phyloP scores from a whole-genome alignment of 78 protist species.

The Dictyostelium brefeldianum region DNA sequence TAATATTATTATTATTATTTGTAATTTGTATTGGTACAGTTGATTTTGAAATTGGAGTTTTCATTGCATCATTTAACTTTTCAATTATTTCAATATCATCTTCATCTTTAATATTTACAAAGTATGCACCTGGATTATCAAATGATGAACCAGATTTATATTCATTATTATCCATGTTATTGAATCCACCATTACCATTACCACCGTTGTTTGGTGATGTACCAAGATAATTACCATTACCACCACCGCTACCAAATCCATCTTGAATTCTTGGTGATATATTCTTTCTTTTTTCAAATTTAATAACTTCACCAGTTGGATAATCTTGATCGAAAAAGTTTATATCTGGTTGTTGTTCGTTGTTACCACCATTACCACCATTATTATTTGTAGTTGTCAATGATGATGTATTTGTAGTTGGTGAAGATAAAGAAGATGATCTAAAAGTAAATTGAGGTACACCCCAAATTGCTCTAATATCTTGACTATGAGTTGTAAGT shows the following conservation, averaged over 20 bases:
- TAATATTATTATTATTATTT: not conserved
- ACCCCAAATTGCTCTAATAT: conserved; percentile 73
- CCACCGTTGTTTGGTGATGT: not conserved
- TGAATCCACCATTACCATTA: not conserved
- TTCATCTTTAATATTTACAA: conserved; percentile 31
- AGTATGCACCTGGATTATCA: conserved; percentile 6
- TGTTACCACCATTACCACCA: no score
- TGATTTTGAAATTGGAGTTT: conserved; percentile 41
- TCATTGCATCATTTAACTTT: conserved; percentile 43
- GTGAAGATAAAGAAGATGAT: conserved; percentile 10
- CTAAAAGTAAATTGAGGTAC: conserved; percentile 74
- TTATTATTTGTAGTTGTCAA: not conserved
- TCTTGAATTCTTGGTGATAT: conserved; percentile 57
- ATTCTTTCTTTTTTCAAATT: conserved; percentile 70
- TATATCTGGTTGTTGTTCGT: not conserved
- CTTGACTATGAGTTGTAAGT: conserved; percentile 79
- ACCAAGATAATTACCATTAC: not conserved
- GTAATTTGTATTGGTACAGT: not conserved
- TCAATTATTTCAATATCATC: conserved; percentile 47
- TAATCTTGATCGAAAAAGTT: conserved; percentile 72
- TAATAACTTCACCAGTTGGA: conserved; percentile 71
- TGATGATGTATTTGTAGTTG: not conserved
- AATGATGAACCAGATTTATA: conserved; percentile 17
- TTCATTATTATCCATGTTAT: not conserved
- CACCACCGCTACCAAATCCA: not conserved